Percentiles rank a stretch among this genome's conserved stretches.
Evolutionary conservation across 352 stramenopile species (phyloP).

Genomic region (Achlya hypogyna): DNA sequence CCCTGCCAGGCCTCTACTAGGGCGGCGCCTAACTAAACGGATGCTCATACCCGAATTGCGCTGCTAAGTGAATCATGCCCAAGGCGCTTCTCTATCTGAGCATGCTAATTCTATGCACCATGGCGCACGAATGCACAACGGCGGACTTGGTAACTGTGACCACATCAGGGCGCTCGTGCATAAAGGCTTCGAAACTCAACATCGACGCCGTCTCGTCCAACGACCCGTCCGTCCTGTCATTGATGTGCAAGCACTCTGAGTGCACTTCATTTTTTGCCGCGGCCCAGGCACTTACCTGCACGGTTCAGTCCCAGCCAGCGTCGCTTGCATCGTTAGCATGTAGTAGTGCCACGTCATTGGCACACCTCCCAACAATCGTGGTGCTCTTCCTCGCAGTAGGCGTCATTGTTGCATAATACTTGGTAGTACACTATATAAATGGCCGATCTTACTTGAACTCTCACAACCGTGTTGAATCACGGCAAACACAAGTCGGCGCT

Average conservation of each 20-base stretch:
- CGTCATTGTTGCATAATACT: too few relatives aligned
- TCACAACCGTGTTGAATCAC: too few relatives aligned
- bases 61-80: too few relatives aligned
- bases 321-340: not conserved
- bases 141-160: not conserved
- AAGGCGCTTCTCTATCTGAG: too few relatives aligned
- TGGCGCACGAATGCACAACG: not conserved
- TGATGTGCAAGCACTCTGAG: slow-evolving; percentile 6
- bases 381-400: too few relatives aligned
- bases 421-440: too few relatives aligned
- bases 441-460: too few relatives aligned
- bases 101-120: not conserved
- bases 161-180: not conserved
- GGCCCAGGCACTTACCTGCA: not conserved
- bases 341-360: not conserved
- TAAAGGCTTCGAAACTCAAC: slow-evolving; percentile 1
- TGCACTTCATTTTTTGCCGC: slow-evolving; percentile 1
- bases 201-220: not conserved
- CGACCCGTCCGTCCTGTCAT: not conserved
- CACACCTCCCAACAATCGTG: not conserved
- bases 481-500: too few relatives aligned
- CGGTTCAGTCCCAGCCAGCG: slow-evolving; percentile 4
- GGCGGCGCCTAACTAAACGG: too few relatives aligned
- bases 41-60: too few relatives aligned
- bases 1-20: not conserved